Evolutionary conservation across 2,329 filamentous ascomycete genomes (phyloP).

Genomic region (Xylaria sp.): DNA sequence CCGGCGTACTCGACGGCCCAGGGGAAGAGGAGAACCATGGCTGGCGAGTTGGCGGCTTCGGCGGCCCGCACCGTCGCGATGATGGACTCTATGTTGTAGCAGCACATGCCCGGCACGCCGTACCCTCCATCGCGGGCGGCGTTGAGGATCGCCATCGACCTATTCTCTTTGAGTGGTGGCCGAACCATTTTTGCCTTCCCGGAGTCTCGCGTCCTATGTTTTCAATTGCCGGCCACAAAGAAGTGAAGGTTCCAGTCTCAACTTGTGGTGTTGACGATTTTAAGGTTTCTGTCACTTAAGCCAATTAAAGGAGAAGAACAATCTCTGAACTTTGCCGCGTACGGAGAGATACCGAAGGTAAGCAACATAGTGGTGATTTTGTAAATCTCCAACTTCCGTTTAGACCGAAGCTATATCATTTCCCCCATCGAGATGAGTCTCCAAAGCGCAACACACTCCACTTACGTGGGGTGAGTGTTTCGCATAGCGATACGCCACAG

Average conservation of each 20-base stretch:
- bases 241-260: background rate
- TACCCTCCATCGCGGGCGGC: conserved; percentile 65
- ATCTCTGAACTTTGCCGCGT: background rate
- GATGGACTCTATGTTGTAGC: conserved; percentile 76
- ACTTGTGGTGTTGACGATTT: background rate
- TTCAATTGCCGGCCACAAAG: background rate
- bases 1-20: conserved; percentile 76
- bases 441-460: conserved; percentile 27
- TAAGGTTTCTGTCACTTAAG: background rate
- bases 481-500: background rate
- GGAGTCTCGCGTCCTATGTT: background rate
- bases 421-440: conserved; percentile 16
- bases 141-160: conserved; percentile 66
- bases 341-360: background rate
- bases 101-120: conserved; percentile 69
- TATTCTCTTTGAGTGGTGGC: conserved; percentile 57
- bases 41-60: conserved; percentile 71
- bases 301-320: background rate
- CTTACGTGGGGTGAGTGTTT: conserved; percentile 31
- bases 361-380: background rate
- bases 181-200: conserved; percentile 48
- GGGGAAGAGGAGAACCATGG: conserved; percentile 79
- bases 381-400: background rate
- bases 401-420: background rate
- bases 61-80: conserved; percentile 75